phyloP scores from a whole-genome alignment of 192 early-diverging fungal species.

The Anaeromyces robustus region DNA sequence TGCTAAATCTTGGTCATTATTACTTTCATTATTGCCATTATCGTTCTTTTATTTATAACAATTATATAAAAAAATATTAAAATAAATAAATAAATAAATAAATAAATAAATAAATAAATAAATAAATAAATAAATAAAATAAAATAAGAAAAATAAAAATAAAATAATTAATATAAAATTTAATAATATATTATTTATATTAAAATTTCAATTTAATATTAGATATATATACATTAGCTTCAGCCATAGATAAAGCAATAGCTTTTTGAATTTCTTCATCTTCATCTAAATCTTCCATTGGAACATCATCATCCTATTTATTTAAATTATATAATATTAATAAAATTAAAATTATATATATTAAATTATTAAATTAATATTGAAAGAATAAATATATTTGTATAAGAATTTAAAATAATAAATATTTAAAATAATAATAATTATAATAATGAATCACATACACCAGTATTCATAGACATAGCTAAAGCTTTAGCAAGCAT shows the following conservation, averaged over 20 bases:
- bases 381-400: no score
- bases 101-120: no score
- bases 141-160: no score
- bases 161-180: no score
- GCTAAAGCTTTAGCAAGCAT: conserved; percentile 51
- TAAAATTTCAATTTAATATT: no score
- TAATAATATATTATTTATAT: background rate
- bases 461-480: conserved; percentile 38
- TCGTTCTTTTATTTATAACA: conserved; percentile 3
- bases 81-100: no score
- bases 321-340: background rate
- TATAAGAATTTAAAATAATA: no score
- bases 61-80: no score
- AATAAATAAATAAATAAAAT: no score
- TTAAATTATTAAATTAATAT: no score
- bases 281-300: conserved; percentile 50
- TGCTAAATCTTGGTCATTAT: background rate
- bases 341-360: no score
- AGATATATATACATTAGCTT: conserved; percentile 1
- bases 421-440: no score
- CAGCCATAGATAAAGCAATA: conserved; percentile 57
- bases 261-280: conserved; percentile 59
- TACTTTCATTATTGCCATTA: background rate
- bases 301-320: conserved; percentile 33
- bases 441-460: background rate